phyloP scores from a whole-genome alignment of 441 rosid genomes.

The Raphanus hybrid region DNA sequence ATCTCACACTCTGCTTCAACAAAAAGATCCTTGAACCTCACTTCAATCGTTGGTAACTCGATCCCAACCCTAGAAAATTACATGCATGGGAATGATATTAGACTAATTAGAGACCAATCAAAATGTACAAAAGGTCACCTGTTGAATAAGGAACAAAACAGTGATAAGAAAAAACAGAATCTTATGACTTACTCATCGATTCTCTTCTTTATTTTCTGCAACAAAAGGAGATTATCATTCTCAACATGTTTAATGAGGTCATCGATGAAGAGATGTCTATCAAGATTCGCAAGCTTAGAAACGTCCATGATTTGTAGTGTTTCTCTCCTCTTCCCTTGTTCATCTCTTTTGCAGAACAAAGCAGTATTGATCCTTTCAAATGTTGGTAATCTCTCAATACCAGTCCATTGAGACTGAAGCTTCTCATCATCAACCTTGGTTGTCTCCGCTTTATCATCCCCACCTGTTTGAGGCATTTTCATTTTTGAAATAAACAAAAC shows the following conservation, averaged over 20 bases:
- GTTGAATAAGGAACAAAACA: background rate
- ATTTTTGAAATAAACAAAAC: background rate
- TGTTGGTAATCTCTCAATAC: constrained; percentile 26
- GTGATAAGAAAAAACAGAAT: background rate
- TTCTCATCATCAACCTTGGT: constrained; percentile 4
- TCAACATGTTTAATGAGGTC: constrained; percentile 65
- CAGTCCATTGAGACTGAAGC: constrained; percentile 22
- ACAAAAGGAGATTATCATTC: constrained; percentile 65
- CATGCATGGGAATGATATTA: background rate
- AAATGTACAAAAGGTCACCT: background rate
- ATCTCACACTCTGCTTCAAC: constrained; percentile 68
- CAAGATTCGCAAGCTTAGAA: constrained; percentile 54
- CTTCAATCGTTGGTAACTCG: constrained; percentile 70
- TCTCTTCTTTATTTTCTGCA: constrained; percentile 64
- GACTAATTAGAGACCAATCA: background rate
- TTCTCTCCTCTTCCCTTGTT: constrained; percentile 30
- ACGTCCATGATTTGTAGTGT: constrained; percentile 46
- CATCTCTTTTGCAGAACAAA: constrained; percentile 28
- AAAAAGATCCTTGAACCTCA: constrained; percentile 57
- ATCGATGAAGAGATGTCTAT: constrained; percentile 49
- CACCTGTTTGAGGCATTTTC: background rate
- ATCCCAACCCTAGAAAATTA: constrained; percentile 55
- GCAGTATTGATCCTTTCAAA: constrained; percentile 30
- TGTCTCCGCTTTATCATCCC: background rate
- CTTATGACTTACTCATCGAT: constrained; percentile 54